These are phyloP conservation scores for Lycium ferocissimum DNA, from an alignment of 257 asterid species.

Conservation along the genomic window DNA sequence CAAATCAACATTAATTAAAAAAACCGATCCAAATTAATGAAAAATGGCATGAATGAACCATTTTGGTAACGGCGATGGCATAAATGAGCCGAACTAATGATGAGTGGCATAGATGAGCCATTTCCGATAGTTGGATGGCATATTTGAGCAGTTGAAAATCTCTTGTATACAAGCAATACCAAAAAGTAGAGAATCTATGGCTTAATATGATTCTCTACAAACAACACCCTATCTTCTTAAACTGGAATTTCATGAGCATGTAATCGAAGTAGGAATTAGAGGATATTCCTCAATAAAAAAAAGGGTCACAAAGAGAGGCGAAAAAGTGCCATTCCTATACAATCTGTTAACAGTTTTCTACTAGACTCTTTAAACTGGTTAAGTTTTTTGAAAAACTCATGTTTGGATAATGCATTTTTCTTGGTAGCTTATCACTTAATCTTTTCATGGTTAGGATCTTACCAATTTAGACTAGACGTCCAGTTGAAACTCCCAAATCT, in stretches of 20 bases:
- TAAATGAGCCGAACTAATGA: too few relatives aligned
- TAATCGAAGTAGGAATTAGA: too few relatives aligned
- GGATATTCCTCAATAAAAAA: too few relatives aligned
- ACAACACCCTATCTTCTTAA: too few relatives aligned
- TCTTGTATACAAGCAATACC: background rate
- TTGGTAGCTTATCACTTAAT: constrained; percentile 8
- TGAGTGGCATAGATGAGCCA: too few relatives aligned
- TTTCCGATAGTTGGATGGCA: too few relatives aligned
- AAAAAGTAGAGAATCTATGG: background rate
- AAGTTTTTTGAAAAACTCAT: background rate
- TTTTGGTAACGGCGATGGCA: too few relatives aligned
- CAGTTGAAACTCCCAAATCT: background rate
- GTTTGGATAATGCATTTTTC: constrained; percentile 12
- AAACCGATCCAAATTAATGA: too few relatives aligned
- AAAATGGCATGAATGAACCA: too few relatives aligned
- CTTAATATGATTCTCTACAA: background rate
- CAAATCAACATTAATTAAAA: too few relatives aligned
- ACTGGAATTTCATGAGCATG: too few relatives aligned
- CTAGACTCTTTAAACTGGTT: background rate
- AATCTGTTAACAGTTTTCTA: background rate
- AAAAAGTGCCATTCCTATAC: background rate
- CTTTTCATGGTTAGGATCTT: background rate
- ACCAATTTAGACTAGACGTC: background rate
- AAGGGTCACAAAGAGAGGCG: too few relatives aligned
- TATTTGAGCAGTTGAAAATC: background rate